Evolutionary conservation across 169 alveolate species (phyloP).

Genomic region (Plasmodium gallinaceum): DNA sequence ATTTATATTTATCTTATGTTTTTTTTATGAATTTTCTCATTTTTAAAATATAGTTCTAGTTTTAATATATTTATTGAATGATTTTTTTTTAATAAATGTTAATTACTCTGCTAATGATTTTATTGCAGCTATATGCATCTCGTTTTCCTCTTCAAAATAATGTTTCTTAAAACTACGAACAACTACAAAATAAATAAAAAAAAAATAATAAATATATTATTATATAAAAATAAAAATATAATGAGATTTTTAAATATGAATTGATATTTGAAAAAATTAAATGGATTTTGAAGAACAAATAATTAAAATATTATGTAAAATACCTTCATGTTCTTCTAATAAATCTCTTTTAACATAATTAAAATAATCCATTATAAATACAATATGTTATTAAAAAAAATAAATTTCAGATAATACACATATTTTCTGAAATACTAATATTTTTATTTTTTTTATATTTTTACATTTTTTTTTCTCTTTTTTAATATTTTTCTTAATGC

Average conservation of each 20-base stretch:
- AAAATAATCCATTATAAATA: conserved; percentile 44
- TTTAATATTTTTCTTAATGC: conserved; percentile 1
- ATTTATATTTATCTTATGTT: neutral
- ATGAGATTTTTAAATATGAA: neutral
- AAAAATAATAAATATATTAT: neutral
- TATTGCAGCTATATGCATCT: conserved; percentile 68
- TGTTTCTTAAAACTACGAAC: conserved; percentile 51
- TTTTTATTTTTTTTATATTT: neutral
- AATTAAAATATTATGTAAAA: neutral
- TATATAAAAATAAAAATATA: conserved; percentile 7
- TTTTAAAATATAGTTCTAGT: neutral
- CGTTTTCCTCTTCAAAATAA: conserved; percentile 55
- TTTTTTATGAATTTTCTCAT: neutral
- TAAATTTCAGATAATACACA: neutral
- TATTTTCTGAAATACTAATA: neutral
- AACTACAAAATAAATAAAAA: conserved; percentile 21
- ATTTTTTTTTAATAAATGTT: conserved; percentile 1
- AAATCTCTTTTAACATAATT: conserved; percentile 14
- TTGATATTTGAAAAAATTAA: neutral
- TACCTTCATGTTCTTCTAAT: conserved; percentile 71
- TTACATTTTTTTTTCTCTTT: conserved; percentile 29
- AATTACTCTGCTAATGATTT: conserved; percentile 57
- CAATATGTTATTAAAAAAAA: conserved; percentile 13
- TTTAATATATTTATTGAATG: neutral
- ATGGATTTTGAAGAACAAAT: neutral